A percentile compares a stretch with the other conserved stretches of the same genome.
Evolutionary conservation across 202 grass and related monocot genomes (phyloP).

Genomic region (Zoysia matrella): DNA sequence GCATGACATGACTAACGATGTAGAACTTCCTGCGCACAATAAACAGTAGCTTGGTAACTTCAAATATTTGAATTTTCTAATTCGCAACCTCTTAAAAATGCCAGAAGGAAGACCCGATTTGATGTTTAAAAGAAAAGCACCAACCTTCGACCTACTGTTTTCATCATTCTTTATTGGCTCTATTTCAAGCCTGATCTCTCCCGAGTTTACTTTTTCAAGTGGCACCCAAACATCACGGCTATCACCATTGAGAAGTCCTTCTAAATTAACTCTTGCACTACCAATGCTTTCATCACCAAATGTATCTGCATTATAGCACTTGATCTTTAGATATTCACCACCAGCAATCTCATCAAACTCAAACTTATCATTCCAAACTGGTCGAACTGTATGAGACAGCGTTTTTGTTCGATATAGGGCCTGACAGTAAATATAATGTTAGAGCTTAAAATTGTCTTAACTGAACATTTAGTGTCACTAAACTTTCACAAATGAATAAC

Average conservation of each 20-base stretch:
- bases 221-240: slow-evolving; percentile 83
- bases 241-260: slow-evolving; percentile 73
- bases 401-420: slow-evolving; percentile 85
- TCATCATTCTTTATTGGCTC: slow-evolving; percentile 67
- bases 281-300: slow-evolving; percentile 92
- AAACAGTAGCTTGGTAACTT: slow-evolving; percentile 1
- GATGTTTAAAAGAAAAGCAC: slow-evolving; percentile 9
- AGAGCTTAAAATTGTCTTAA: slow-evolving; percentile 37
- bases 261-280: slow-evolving; percentile 81
- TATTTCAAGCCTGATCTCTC: slow-evolving; percentile 88
- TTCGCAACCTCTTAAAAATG: neutral
- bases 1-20: slow-evolving; percentile 3
- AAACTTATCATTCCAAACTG: slow-evolving; percentile 86
- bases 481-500: slow-evolving; percentile 32
- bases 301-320: slow-evolving; percentile 77
- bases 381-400: slow-evolving; percentile 56
- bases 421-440: slow-evolving; percentile 46
- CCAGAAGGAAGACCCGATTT: neutral
- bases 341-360: slow-evolving; percentile 92
- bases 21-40: neutral
- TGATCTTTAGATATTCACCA: slow-evolving; percentile 91
- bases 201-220: slow-evolving; percentile 85
- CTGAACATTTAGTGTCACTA: slow-evolving; percentile 11
- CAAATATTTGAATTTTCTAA: slow-evolving; percentile 2
- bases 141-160: slow-evolving; percentile 53